These are phyloP conservation scores for Stemphylium vesicarium DNA, from an alignment of 2,329 filamentous ascomycete species.

Conservation along the genomic window DNA sequence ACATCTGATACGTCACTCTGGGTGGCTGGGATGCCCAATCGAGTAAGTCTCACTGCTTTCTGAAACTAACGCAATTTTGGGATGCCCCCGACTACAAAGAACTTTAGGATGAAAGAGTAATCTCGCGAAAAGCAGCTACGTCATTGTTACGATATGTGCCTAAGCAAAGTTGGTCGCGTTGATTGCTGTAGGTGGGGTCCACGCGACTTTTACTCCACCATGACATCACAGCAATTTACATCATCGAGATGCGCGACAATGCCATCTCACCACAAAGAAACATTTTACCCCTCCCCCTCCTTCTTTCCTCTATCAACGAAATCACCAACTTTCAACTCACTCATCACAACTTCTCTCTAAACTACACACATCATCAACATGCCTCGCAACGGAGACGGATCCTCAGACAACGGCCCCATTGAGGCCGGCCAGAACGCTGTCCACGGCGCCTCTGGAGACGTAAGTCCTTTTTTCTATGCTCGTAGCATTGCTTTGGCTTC, in stretches of 20 bases:
- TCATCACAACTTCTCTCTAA: background rate
- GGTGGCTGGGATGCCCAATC: too few relatives aligned
- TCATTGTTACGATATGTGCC: background rate
- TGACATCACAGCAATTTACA: constrained; percentile 12
- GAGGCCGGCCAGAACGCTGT: constrained; percentile 44
- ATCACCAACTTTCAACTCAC: background rate
- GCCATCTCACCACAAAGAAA: background rate
- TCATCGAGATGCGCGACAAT: constrained; percentile 7
- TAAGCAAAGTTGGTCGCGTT: background rate
- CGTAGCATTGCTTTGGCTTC: background rate
- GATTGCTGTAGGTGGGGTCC: background rate
- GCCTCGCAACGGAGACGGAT: constrained; percentile 52
- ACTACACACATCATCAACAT: constrained; percentile 30
- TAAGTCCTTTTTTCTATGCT: constrained; percentile 16
- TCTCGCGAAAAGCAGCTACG: background rate
- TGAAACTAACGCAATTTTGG: too few relatives aligned
- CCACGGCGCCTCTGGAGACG: constrained; percentile 47
- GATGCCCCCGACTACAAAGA: too few relatives aligned
- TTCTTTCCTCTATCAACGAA: background rate
- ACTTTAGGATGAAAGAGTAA: too few relatives aligned
- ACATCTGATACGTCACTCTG: too few relatives aligned
- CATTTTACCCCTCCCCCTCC: background rate
- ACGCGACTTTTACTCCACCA: constrained; percentile 8
- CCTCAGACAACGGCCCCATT: constrained; percentile 49
- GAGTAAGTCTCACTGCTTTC: too few relatives aligned